These are phyloP conservation scores for Pulveroboletus sp. DNA, from an alignment of 1,284 basidiomycete genomes.

Conservation along the genomic window DNA sequence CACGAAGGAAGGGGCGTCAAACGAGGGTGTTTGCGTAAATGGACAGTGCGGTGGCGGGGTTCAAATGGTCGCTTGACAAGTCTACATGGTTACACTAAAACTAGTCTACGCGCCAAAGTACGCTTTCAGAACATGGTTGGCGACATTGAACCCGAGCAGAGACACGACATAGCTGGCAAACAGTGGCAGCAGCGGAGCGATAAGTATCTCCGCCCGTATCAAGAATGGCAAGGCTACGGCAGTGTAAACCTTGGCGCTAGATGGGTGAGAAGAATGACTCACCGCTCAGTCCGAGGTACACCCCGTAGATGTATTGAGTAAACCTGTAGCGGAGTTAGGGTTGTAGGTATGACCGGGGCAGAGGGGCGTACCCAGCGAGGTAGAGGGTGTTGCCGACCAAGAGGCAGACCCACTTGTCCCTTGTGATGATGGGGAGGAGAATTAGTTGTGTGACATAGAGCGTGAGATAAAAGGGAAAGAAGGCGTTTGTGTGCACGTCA, in stretches of 20 bases:
- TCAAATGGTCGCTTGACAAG: conserved; percentile 27
- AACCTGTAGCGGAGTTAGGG: conserved; percentile 48
- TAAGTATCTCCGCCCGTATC: conserved; percentile 80
- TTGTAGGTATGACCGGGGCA: background rate
- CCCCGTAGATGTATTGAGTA: conserved; percentile 87
- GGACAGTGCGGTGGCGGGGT: conserved; percentile 29
- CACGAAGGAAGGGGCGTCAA: conserved; percentile 4
- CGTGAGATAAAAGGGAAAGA: conserved; percentile 89
- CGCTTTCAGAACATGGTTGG: conserved; percentile 69
- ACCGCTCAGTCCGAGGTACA: conserved; percentile 88
- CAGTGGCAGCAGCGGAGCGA: conserved; percentile 83
- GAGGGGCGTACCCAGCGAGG: conserved; percentile 66
- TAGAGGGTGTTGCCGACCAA: conserved; percentile 94
- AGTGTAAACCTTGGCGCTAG: background rate
- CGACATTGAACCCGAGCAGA: conserved; percentile 87
- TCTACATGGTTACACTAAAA: conserved; percentile 7
- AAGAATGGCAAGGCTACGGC: conserved; percentile 84
- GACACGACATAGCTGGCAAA: conserved; percentile 84
- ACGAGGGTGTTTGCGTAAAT: conserved; percentile 16
- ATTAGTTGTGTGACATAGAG: conserved; percentile 86
- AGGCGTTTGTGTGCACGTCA: conserved; percentile 93
- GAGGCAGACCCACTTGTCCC: conserved; percentile 88
- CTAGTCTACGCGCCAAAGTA: conserved; percentile 67
- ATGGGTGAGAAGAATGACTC: conserved; percentile 21
- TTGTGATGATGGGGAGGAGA: conserved; percentile 78